Evolutionary conservation across 2,329 filamentous ascomycete genomes (phyloP), one percentile per base, ranked within the genome.

Genomic region (Calonectria ilicicola): DNA sequence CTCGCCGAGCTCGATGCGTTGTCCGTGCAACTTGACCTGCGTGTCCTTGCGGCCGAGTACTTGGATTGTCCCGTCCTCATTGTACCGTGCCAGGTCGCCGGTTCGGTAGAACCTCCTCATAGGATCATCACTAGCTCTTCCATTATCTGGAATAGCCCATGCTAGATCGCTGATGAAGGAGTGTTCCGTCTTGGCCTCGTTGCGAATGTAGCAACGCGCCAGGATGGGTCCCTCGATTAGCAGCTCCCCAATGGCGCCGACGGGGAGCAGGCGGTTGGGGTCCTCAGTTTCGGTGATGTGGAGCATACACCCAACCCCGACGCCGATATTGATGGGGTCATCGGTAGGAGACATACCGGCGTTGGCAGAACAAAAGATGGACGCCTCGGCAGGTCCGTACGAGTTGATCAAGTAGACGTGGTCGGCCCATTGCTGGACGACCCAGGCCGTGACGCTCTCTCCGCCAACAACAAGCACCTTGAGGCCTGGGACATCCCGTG

Each of bases 201-300:
- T 75, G 67, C 87, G 86, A 23, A 88, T 78, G 69, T 90, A 90
- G 40, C 87, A 86, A 42, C 84, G 80, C 26, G 85, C 87, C 19
- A 90, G 84, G 4, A 84, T 83, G 58, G 64, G 68, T 6, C 68
- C 68, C 40, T 83, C 83, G 56, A 87, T 74, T 9, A 83, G 69
- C 21, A 84, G 75, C 72, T 85, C 83, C 2, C 81, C 81, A 8
- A 78, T 35, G 5, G 56, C 67, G 1, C 80, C 80, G 14, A 81
- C 49, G 1, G 80, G 79, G 10, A 74, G 58, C 12, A 81, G 74
- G 19, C 65, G 44, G 46, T 78, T 35, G 62, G 70, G 63, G 56
- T 80, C 70, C 23, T 72, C 60, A 5, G 67, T 29, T 27, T 79
- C 74, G 4, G 76, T 71, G 47, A 81, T 65, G 75, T 77, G 80